Base-by-base conservation (phyloP, 2,329 filamentous ascomycete genomes). In the Nemania sp. region DNA sequence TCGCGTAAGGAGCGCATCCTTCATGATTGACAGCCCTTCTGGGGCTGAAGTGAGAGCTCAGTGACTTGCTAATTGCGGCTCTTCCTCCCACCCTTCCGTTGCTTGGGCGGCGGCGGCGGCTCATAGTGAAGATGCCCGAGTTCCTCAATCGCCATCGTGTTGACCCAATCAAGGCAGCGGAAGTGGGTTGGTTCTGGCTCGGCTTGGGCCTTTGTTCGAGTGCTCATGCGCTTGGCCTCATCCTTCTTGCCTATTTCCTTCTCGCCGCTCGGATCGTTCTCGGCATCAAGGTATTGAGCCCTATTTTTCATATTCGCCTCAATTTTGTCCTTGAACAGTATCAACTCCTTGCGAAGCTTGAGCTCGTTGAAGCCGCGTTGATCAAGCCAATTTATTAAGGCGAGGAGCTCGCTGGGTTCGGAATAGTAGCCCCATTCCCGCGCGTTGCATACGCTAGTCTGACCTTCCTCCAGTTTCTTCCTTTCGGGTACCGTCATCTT, bases 391-490 rank as follows among this genome's bases (percentile, higher is more conserved):
- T 82, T 81, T 57, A 97, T 84, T 15, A 99, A 80, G 47, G 81
- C 82, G 57, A 94, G 89, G 5, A 99, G 74, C 31, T 89, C 81
- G 43, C 88, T 84, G 0, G 90, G 84, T 9, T 94, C 88, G 31
- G 93, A 89, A 64, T 91, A 91, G 73, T 90, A 99, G 9, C 89
- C 94, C 92, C 94, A 99, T 70, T 97, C 88, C 11, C 77, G 75
- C 2, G 93, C 90, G 46, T 81, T 86, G 54, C 82, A 84, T 2
- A 97, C 83, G 63, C 86, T 88, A 0, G 91, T 95, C 0, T 80
- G 72, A 5, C 91, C 92, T 74, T 99, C 94, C 70, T 99, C 94
- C 53, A 80, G 77, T 64, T 84, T 82, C 74, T 96, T 96, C 54
- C 94, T 88, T 71, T 97, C 88, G 0, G 86, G 84, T 1, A 96